These are phyloP conservation scores for Colletotrichum magnum DNA, from an alignment of 2,329 filamentous ascomycete genomes.

Conservation along the genomic window DNA sequence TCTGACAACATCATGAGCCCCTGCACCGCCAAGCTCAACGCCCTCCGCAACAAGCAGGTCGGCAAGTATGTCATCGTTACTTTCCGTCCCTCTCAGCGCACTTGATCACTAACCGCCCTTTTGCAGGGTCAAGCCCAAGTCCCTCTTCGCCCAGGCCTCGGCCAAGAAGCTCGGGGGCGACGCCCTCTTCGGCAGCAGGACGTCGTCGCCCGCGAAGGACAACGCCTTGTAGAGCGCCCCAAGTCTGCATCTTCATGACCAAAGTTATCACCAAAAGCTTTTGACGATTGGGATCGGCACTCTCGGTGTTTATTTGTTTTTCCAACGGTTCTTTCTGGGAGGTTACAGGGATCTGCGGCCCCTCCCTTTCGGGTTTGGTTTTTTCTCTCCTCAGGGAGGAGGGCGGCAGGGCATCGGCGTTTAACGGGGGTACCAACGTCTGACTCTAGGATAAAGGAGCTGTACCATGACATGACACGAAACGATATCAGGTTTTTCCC, in stretches of 20 bases:
- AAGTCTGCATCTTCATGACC: constrained; percentile 33
- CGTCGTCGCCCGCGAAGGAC: constrained; percentile 38
- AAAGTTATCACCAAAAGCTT: constrained; percentile 32
- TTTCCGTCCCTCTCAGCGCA: neutral
- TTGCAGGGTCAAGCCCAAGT: constrained; percentile 74
- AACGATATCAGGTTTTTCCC: constrained; percentile 42
- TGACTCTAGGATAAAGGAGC: constrained; percentile 36
- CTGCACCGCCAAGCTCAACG: constrained; percentile 85
- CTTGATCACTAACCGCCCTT: constrained; percentile 10
- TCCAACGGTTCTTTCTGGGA: constrained; percentile 15
- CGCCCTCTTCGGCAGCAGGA: constrained; percentile 46
- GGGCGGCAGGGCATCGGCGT: constrained; percentile 34
- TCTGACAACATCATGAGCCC: constrained; percentile 93
- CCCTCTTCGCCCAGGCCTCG: constrained; percentile 76
- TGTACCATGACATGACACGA: constrained; percentile 42
- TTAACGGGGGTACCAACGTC: constrained; percentile 34
- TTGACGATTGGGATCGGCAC: constrained; percentile 32
- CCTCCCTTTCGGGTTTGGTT: neutral
- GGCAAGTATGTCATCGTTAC: constrained; percentile 73
- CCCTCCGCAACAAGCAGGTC: constrained; percentile 84
- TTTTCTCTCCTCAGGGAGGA: constrained; percentile 16
- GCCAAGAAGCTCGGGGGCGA: constrained; percentile 69
- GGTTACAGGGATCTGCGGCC: constrained; percentile 18
- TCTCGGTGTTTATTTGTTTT: constrained; percentile 19
- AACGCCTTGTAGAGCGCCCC: constrained; percentile 27